A percentile compares a stretch with the other conserved stretches of the same genome.
Conservation (phyloP, 352 stramenopile genomes). For the Globisporangium sylvaticum region DNA sequence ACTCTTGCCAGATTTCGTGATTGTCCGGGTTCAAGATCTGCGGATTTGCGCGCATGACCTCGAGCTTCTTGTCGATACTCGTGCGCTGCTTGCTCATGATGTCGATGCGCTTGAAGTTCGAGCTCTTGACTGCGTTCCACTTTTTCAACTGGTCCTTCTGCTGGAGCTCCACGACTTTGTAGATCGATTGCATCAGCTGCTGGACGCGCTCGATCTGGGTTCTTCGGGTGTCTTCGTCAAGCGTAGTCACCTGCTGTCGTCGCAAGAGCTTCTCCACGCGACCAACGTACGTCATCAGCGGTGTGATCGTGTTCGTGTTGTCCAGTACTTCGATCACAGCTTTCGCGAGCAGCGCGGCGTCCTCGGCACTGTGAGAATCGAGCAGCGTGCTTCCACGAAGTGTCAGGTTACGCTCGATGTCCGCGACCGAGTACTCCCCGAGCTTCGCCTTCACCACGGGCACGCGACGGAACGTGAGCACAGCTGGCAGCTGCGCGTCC, state of each 20-base stretch:
- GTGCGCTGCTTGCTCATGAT: conserved; percentile 51
- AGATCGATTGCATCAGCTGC: conserved; percentile 49
- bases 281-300: conserved; percentile 41
- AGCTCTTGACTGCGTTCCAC: conserved; percentile 55
- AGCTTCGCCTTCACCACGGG: conserved; percentile 39
- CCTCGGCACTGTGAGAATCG: conserved; percentile 25
- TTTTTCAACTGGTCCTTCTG: conserved; percentile 41
- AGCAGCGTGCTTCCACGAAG: conserved; percentile 38
- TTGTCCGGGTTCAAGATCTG: conserved; percentile 47
- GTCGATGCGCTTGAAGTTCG: conserved; percentile 66
- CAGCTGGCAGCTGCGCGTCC: conserved; percentile 34
- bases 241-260: not conserved
- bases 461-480: conserved; percentile 54
- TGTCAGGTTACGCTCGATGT: conserved; percentile 53
- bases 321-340: conserved; percentile 50
- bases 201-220: conserved; percentile 36
- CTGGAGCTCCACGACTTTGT: conserved; percentile 37
- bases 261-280: conserved; percentile 51
- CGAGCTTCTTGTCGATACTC: conserved; percentile 55
- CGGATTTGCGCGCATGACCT: conserved; percentile 44
- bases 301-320: conserved; percentile 30
- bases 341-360: conserved; percentile 50
- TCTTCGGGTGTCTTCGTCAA: conserved; percentile 9
- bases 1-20: conserved; percentile 51
- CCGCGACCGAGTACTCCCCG: conserved; percentile 49